Evolutionary conservation across 2,329 filamentous ascomycete species (phyloP), one percentile per base, ranked within the genome.

Genomic region (Talaromyces islandicus): DNA sequence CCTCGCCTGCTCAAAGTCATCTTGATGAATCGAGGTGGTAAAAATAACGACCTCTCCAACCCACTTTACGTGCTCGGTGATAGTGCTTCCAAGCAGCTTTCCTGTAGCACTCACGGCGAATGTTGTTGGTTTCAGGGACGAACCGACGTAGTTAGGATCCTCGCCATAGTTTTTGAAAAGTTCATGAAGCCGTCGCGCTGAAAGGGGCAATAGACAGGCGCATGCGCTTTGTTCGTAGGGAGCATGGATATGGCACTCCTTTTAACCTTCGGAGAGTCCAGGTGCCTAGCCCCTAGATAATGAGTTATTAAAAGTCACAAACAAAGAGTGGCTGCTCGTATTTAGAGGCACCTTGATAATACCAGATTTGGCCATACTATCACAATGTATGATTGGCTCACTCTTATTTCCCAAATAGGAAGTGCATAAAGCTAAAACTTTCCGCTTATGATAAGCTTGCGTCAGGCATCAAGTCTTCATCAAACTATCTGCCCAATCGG

Each of bases 141-240:
- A 73, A 27, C 68, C 67, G 6, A 73, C 65, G 67, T 87, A 88
- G 73, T 83, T 84, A 10, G 83, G 83, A 68, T 85, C 82, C 25
- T 77, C 76, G 56, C 84, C 84, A 66, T 86, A 85, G 75, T 87
- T 87, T 78, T 78, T 14, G 67, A 69, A 19, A 73, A 68, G 17
- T 70, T 72, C 61, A 70, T 73, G 50, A 66, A 61, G 4, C 75
- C 75, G 54, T 77, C 75, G 6, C 75, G 70, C 62, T 77, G 67
- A 70, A 81, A 84, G 60, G 88, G 88, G 66, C 75, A 78, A 54
- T 82, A 77, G 4, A 78, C 68, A 5, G 67, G 70, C 38, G 58
- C 63, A 17, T 68, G 62, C 17, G 71, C 60, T 62, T 76, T 73
- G 64, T 78, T 78, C 12, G 73, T 66, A 12, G 75, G 75, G 11